A percentile compares a stretch with the other conserved stretches of the same genome.
Evolutionary conservation across 2,329 filamentous ascomycete species (phyloP).

Genomic region (Aspergillus neoniger): DNA sequence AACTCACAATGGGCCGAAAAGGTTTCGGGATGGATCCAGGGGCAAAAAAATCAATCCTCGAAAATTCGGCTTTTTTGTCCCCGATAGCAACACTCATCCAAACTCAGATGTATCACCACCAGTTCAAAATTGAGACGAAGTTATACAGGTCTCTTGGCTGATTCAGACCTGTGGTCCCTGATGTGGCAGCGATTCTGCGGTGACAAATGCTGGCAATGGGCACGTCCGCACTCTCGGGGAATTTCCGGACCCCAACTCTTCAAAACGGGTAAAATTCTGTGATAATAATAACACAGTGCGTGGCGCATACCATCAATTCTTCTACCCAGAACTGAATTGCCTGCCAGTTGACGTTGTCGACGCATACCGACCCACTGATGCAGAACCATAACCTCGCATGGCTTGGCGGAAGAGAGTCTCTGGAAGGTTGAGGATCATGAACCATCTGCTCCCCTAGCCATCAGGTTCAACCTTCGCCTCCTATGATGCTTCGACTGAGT

Average conservation of each 20-base stretch:
- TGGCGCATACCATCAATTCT: neutral
- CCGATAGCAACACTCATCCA: neutral
- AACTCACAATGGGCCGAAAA: slow-evolving; percentile 1
- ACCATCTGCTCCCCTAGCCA: slow-evolving; percentile 23
- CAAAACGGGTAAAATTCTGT: neutral
- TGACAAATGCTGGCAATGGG: neutral
- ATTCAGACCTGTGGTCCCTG: neutral
- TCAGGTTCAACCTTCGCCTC: slow-evolving; percentile 19
- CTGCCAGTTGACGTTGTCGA: slow-evolving; percentile 5
- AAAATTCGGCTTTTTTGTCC: neutral
- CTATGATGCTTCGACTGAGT: slow-evolving; percentile 3
- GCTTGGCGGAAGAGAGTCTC: slow-evolving; percentile 19
- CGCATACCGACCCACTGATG: slow-evolving; percentile 5
- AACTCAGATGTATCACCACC: neutral
- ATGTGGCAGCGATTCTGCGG: neutral
- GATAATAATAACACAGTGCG: neutral
- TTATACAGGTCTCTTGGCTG: neutral
- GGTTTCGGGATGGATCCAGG: neutral
- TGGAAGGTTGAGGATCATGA: slow-evolving; percentile 16
- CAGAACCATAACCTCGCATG: slow-evolving; percentile 1
- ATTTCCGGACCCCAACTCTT: neutral
- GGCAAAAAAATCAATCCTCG: neutral
- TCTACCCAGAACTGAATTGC: neutral
- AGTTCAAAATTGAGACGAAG: neutral
- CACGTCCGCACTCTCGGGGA: slow-evolving; percentile 1